A percentile compares a stretch with the other conserved stretches of the same genome.
Conservation (phyloP, 2,329 filamentous ascomycete genomes). For the Verruconis gallopava region DNA sequence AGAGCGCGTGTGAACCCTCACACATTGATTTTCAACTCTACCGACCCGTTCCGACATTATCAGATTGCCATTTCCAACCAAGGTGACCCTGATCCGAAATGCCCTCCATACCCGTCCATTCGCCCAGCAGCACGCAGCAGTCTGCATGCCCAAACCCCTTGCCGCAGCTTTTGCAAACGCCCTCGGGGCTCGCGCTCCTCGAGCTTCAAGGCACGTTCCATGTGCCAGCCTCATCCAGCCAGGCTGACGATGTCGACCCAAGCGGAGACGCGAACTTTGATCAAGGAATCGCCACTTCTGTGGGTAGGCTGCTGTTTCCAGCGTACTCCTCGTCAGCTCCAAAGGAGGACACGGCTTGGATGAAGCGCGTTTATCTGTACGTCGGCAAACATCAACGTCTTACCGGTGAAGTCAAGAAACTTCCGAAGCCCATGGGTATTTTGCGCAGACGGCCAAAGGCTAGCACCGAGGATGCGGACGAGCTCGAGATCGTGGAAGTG, state of each 20-base stretch:
- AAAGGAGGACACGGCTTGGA: slow-evolving; percentile 56
- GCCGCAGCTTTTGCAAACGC: slow-evolving; percentile 74
- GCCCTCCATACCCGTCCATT: slow-evolving; percentile 5
- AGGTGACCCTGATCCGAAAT: neutral
- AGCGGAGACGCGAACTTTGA: slow-evolving; percentile 13
- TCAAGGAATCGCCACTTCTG: slow-evolving; percentile 27
- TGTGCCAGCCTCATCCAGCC: slow-evolving; percentile 36
- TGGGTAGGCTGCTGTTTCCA: slow-evolving; percentile 70
- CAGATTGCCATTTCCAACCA: too few species aligned
- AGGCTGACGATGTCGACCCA: neutral
- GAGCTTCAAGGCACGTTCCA: slow-evolving; percentile 91
- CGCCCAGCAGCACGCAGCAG: neutral
- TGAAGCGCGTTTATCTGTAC: slow-evolving; percentile 80
- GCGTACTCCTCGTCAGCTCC: slow-evolving; percentile 47
- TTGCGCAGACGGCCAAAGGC: slow-evolving; percentile 42
- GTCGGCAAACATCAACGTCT: slow-evolving; percentile 81
- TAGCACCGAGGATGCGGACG: slow-evolving; percentile 21
- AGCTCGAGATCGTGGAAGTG: slow-evolving; percentile 76
- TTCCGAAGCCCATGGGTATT: slow-evolving; percentile 67
- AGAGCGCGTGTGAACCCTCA: too few species aligned
- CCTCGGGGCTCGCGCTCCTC: slow-evolving; percentile 74
- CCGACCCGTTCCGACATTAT: too few species aligned
- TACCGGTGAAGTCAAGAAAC: slow-evolving; percentile 79
- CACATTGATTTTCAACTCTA: too few species aligned
- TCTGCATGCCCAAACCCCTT: slow-evolving; percentile 41